Conservation (phyloP, 2,329 filamentous ascomycete genomes). For the Grosmannia penicillata region DNA sequence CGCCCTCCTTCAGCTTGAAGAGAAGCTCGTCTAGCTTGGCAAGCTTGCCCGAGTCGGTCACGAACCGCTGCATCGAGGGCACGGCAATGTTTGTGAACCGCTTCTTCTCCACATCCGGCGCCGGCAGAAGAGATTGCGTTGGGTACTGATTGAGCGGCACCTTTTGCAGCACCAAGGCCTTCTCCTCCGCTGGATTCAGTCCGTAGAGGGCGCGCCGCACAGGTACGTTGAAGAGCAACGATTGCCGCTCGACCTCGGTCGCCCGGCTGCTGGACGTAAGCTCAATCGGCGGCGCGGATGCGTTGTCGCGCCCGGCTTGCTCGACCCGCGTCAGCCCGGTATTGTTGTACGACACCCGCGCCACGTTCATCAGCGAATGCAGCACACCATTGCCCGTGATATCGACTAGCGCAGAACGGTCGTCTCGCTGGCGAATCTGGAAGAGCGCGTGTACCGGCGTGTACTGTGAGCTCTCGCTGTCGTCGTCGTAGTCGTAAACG, state of each 20-base stretch:
- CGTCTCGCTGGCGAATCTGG: slow-evolving; percentile 58
- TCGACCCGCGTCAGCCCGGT: slow-evolving; percentile 68
- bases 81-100: slow-evolving; percentile 84
- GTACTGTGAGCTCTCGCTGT: slow-evolving; percentile 31
- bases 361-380: slow-evolving; percentile 64
- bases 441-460: slow-evolving; percentile 66
- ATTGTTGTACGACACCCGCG: slow-evolving; percentile 46
- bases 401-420: slow-evolving; percentile 51
- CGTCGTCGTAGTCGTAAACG: slow-evolving; percentile 52
- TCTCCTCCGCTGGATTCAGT: slow-evolving; percentile 48
- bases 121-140: slow-evolving; percentile 50
- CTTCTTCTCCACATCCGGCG: slow-evolving; percentile 65
- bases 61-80: slow-evolving; percentile 93
- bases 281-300: slow-evolving; percentile 74
- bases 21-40: slow-evolving; percentile 80
- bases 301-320: slow-evolving; percentile 62
- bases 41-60: slow-evolving; percentile 93
- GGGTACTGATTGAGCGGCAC: slow-evolving; percentile 52
- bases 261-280: slow-evolving; percentile 59
- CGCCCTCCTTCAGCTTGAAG: slow-evolving; percentile 77
- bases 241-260: slow-evolving; percentile 50
- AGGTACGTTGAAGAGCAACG: slow-evolving; percentile 61
- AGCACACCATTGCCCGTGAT: slow-evolving; percentile 60
- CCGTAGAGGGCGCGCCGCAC: slow-evolving; percentile 67
- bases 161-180: slow-evolving; percentile 58